Conservation (phyloP, 352 stramenopile species). For the Phytophthora crassamura region DNA sequence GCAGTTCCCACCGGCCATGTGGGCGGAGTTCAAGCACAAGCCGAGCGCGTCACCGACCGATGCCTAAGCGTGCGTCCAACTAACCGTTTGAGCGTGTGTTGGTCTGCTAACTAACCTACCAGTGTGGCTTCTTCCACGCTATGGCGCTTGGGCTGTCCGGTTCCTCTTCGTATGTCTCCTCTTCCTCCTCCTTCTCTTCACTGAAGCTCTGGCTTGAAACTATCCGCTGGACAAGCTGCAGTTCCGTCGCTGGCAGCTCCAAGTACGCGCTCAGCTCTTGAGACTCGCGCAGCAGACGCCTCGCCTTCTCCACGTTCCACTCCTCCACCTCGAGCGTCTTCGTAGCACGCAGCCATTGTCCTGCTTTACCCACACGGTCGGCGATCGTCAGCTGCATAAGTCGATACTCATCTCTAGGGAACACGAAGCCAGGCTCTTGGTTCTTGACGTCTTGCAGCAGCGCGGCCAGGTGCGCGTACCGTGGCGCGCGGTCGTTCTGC, state of each 20-base stretch:
- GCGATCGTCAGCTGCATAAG: constrained; percentile 79
- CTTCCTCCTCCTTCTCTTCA: constrained; percentile 34
- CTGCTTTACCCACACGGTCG: constrained; percentile 68
- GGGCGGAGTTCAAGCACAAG: constrained; percentile 65
- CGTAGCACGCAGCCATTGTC: constrained; percentile 64
- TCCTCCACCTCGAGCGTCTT: constrained; percentile 74
- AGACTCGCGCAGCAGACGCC: constrained; percentile 49
- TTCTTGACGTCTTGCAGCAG: constrained; percentile 59
- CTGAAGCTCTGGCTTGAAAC: constrained; percentile 12
- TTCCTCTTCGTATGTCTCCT: constrained; percentile 22
- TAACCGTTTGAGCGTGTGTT: constrained; percentile 27
- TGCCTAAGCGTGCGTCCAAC: not conserved
- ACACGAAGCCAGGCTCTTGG: constrained; percentile 53
- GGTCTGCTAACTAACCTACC: constrained; percentile 21
- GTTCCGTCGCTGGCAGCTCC: constrained; percentile 64
- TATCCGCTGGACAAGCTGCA: constrained; percentile 65
- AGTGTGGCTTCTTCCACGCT: constrained; percentile 40
- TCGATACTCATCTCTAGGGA: constrained; percentile 70
- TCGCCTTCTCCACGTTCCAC: constrained; percentile 67
- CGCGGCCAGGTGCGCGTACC: constrained; percentile 76
- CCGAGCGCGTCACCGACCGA: constrained; percentile 1
- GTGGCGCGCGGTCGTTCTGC: constrained; percentile 46
- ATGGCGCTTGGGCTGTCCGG: constrained; percentile 24
- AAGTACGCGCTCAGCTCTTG: constrained; percentile 71
- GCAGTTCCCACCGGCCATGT: constrained; percentile 65